phyloP scores from a whole-genome alignment of 306 rosid species.

The Ormosia semicastrata region DNA sequence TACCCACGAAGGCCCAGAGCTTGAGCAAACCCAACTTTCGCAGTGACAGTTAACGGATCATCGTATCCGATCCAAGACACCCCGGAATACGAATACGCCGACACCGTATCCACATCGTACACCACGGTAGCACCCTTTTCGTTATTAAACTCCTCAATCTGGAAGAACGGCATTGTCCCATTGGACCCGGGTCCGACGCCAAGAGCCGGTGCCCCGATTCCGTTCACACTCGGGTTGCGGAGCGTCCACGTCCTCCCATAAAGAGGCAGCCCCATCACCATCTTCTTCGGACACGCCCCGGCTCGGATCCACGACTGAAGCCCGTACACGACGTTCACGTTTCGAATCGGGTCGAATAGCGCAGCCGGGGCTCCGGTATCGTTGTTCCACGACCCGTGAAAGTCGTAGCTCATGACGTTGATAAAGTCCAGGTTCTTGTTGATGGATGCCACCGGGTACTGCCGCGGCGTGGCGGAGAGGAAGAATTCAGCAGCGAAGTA shows the following conservation, averaged over 20 bases:
- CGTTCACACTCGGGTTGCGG: constrained; percentile 23
- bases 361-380: constrained; percentile 7
- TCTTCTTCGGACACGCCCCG: constrained; percentile 21
- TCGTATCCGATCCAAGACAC: constrained; percentile 46
- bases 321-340: constrained; percentile 35
- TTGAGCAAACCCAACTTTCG: constrained; percentile 51
- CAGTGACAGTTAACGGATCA: constrained; percentile 8
- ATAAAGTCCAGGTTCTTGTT: neutral
- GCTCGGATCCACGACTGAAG: constrained; percentile 49
- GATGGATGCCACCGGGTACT: neutral
- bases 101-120: neutral
- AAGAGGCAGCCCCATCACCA: constrained; percentile 53
- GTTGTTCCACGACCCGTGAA: neutral
- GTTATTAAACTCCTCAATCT: neutral
- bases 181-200: constrained; percentile 40
- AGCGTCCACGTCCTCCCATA: constrained; percentile 51
- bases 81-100: constrained; percentile 17
- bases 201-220: constrained; percentile 33
- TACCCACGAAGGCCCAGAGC: constrained; percentile 58
- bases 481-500: neutral
- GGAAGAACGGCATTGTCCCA: constrained; percentile 1
- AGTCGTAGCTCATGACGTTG: neutral
- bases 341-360: constrained; percentile 41
- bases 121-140: neutral
- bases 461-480: neutral